Percentiles rank a stretch among this genome's conserved stretches.
phyloP scores from a whole-genome alignment of 768 basidiomycete species.

The Butyriboletus loyo region DNA sequence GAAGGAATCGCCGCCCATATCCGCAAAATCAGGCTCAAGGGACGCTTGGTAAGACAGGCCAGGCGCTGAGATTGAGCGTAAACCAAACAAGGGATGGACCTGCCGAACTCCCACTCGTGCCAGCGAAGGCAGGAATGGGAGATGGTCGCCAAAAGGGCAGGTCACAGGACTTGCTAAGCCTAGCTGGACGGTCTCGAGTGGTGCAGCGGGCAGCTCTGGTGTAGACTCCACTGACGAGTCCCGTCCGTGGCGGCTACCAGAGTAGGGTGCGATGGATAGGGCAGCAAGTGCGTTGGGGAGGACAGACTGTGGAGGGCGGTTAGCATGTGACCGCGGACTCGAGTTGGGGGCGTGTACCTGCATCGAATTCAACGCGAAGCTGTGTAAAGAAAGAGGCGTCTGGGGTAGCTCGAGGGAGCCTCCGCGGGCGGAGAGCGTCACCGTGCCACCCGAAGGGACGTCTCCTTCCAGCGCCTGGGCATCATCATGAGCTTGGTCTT shows the following conservation, averaged over 20 bases:
- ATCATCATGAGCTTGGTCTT: slow-evolving; percentile 30
- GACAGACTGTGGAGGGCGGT: slow-evolving; percentile 24
- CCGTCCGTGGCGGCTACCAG: slow-evolving; percentile 39
- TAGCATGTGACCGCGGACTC: slow-evolving; percentile 13
- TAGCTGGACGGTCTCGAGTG: slow-evolving; percentile 40
- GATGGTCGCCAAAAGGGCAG: slow-evolving; percentile 34
- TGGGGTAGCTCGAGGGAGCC: slow-evolving; percentile 38
- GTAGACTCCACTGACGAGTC: slow-evolving; percentile 56
- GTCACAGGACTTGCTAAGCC: slow-evolving; percentile 38
- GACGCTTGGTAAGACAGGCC: slow-evolving; percentile 29
- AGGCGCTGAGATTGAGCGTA: slow-evolving; percentile 44
- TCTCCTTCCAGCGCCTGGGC: slow-evolving; percentile 6
- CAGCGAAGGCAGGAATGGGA: slow-evolving; percentile 21
- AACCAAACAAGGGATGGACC: slow-evolving; percentile 31
- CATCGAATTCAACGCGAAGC: slow-evolving; percentile 20
- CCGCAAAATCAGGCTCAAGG: slow-evolving; percentile 43
- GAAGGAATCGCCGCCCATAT: slow-evolving; percentile 35
- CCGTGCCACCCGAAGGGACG: slow-evolving; percentile 23
- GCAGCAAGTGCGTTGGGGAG: slow-evolving; percentile 49
- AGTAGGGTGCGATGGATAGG: slow-evolving; percentile 54
- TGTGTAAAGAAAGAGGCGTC: slow-evolving; percentile 30
- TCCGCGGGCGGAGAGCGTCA: slow-evolving; percentile 36
- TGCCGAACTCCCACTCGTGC: slow-evolving; percentile 22
- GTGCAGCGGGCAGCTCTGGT: slow-evolving; percentile 41
- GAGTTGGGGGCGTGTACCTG: slow-evolving; percentile 20